Base-by-base conservation (phyloP, 805 yeast genomes). In the Kurtzmaniella fragi region DNA sequence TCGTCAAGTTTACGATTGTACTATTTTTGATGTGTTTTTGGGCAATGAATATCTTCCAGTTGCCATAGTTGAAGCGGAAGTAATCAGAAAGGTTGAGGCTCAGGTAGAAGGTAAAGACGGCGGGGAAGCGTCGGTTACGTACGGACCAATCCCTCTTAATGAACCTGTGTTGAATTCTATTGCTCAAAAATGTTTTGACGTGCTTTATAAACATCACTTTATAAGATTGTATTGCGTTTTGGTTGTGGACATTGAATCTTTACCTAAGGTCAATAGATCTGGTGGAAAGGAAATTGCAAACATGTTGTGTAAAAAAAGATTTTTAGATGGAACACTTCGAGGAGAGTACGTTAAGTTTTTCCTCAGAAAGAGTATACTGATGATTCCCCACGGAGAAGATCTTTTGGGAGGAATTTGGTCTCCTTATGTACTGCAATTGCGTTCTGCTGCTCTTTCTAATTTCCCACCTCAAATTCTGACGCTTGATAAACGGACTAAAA, bases 211-310 rank as follows among this genome's bases (percentile, higher is more conserved):
- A 32, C 58, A 59, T 28, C 97, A 93, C 54, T 75, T 75, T 42
- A 80, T 93, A 35, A 73, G 93, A 26, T 78, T 90, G 1, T 84
- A 82, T 54, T 89, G 96, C 58, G 81, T 90, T 2, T 54, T 88
- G 44, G 81, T 90, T 2, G 83, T 91, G 1, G 83, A 87, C 17
- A 82, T 85, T 17, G 86, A 86, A 42, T 71, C 89, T 0, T 66
- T 93, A 17, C 96, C 99, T 3, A 77, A 95, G 53, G 82, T 95
- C 26, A 69, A 80, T 52, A 69, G 93, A 48, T 80, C 86, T 58
- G 96, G 96, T 16, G 82, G 96, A 7, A 71, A 87, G 15, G 98
- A 93, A 50, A 84, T 93, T 45, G 98, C 98, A 0, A 93, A 90
- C 49, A 86, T 80, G 84, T 73, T 80, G 52, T 88, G 85, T 61